Evolutionary conservation across 352 stramenopile genomes (phyloP).

Genomic region (Globisporangium polare): DNA sequence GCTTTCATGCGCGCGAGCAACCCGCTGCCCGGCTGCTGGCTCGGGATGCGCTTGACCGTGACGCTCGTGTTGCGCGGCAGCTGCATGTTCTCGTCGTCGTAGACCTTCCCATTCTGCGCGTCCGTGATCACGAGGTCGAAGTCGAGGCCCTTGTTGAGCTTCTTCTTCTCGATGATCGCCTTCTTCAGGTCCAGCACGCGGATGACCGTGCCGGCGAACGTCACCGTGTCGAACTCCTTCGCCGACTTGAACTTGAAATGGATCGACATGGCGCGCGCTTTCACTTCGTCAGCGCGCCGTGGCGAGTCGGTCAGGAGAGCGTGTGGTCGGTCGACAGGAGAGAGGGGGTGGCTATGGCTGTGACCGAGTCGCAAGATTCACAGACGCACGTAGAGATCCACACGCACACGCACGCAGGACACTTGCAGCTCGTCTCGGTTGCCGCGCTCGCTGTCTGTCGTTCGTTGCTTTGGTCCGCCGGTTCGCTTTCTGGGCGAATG

Average conservation of each 20-base stretch:
- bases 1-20: slow-evolving; percentile 84
- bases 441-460: no score
- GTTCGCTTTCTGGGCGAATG: not conserved
- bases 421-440: not conserved
- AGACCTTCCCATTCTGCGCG: slow-evolving; percentile 89
- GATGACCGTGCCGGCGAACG: slow-evolving; percentile 82
- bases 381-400: not conserved
- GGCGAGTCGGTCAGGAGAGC: not conserved
- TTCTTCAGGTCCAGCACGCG: slow-evolving; percentile 90
- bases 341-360: not conserved
- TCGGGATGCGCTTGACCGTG: slow-evolving; percentile 90
- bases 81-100: slow-evolving; percentile 89
- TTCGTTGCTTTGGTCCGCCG: not conserved
- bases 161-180: slow-evolving; percentile 92
- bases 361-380: not conserved
- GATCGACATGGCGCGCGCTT: slow-evolving; percentile 65
- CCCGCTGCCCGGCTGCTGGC: slow-evolving; percentile 63
- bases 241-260: slow-evolving; percentile 91
- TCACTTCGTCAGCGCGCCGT: not conserved
- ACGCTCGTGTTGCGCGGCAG: slow-evolving; percentile 90
- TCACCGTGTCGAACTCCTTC: slow-evolving; percentile 88
- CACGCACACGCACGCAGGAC: not conserved
- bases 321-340: not conserved
- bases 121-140: slow-evolving; percentile 92
- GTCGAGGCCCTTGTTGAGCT: slow-evolving; percentile 89